Evolutionary conservation across 495 filamentous ascomycete species (phyloP), one percentile per base, ranked within the genome.

Genomic region (Xylaria acuta): DNA sequence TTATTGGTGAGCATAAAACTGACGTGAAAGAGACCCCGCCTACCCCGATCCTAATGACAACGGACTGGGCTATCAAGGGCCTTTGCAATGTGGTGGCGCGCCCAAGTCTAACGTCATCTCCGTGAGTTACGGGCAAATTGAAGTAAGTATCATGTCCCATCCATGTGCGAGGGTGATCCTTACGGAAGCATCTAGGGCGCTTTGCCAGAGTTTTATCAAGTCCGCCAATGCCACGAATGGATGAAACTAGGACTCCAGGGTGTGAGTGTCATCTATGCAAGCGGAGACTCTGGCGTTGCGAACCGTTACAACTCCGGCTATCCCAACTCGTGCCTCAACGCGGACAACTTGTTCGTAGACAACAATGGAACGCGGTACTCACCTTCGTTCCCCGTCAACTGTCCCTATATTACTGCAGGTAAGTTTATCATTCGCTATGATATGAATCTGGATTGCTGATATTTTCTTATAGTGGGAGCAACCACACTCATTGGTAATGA

Each of bases 201-300:
- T 36, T 47, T 64, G 22, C 14, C 83, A 82, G 41, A 78, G 87
- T 4, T 87, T 88, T 16, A 79, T 84, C 45, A 77, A 77, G 49
- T 91, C 47, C 88, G 88, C 63, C 86, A 90, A 75, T 89, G 89
- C 78, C 79, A 82, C 64, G 86, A 90, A 76, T 90, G 79, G 59
- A 87, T 88, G 54, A 86, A 91, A 75, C 86, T 94, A 5, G 92
- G 91, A 41, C 86, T 87, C 41, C 90, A 92, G 18, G 93, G 93
- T 58, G 89, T 93, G 14, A 90, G 90, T 18, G 84, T 95, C 0
- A 80, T 96, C 66, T 90, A 90, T 77, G 89, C 91, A 1, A 90
- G 89, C 6, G 93, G 93, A 5, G 92, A 95, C 82, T 86, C 85
- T 14, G 92, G 92, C 16, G 89, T 92, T 25, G 92, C 92, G 5